Evolutionary conservation across 352 stramenopile species (phyloP), one percentile per base, ranked within the genome.

Genomic region (Globisporangium emineosum): DNA sequence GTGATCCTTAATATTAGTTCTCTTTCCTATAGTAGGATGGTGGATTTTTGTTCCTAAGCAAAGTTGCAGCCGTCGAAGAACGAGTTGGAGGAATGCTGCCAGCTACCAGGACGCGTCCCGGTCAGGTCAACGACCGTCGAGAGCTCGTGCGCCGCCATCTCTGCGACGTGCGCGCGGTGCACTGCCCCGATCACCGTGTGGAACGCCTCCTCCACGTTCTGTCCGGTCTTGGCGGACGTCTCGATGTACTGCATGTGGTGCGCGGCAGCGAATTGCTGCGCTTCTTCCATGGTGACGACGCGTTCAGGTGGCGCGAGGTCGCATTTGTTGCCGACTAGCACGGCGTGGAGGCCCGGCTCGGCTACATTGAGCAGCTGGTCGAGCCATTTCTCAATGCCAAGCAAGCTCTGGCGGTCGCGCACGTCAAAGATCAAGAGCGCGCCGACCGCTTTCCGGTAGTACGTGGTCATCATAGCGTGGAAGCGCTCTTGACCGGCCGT

Each of bases 391-490:
- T 91, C 78, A 9, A 90, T 66, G 13, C 77, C 81, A 2, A 76
- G 64, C 29, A 91, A 67, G 50, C 77, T 91, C 3, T 72, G 50
- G 13, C 77, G 73, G 51, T 90, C 79, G 21, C 73, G 76, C 10
- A 93, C 73, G 57, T 93, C 84, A 49, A 90, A 93, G n/a, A 93
- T 83, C 6, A 93, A 62, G n/a, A 93, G 70, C 17, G 82, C 84
- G 0, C 84, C 84, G 19, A 88, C 73, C 25, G 83, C 81, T 61
- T 93, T 94, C 47, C 88, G 83, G 62, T 96, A 96, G 69, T 95
- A 96, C 4, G 88, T 95, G 10, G 83, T 77, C 86, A 94, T 94
- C 85, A 95, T 96, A 17, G 85, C 80, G 57, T 92, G 85, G 74
- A 93, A 96, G 30, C 84, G 82, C 65, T 96, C 88, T 33, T 94